Conservation (phyloP, 805 yeast species). For the Metschnikowia santaceciliae region DNA sequence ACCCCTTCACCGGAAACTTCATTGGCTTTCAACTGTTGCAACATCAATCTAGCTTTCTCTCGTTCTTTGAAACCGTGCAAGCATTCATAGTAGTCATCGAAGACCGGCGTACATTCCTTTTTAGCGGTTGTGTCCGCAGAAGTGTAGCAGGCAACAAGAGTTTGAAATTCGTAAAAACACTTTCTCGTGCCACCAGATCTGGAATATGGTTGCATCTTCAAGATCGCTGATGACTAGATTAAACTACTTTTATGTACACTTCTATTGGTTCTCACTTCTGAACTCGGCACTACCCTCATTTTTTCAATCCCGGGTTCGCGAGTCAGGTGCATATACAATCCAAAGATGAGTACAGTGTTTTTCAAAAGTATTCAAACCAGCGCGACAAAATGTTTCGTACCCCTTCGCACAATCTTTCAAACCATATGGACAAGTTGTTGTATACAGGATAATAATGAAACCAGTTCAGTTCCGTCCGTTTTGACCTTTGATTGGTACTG, state of each 20-base stretch:
- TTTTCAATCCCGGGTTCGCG: background rate
- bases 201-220: constrained; percentile 43
- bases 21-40: constrained; percentile 44
- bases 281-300: constrained; percentile 10
- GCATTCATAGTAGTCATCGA: constrained; percentile 45
- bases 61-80: constrained; percentile 46
- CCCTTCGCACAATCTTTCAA: too few species aligned
- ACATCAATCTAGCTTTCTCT: constrained; percentile 42
- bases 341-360: background rate
- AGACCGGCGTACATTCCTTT: constrained; percentile 41
- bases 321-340: background rate
- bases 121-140: constrained; percentile 41
- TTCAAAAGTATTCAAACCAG: background rate
- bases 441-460: too few species aligned
- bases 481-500: too few species aligned
- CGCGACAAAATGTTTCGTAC: too few species aligned
- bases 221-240: background rate
- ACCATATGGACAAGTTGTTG: too few species aligned
- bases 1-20: constrained; percentile 39
- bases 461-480: too few species aligned
- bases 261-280: constrained; percentile 14
- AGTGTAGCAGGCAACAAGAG: constrained; percentile 41
- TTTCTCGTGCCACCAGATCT: constrained; percentile 46
- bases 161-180: constrained; percentile 46
- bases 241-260: background rate